Evolutionary conservation across 1,284 basidiomycete species (phyloP), one percentile per base, ranked within the genome.

Genomic region (Melanopsichium pennsylvanicum): DNA sequence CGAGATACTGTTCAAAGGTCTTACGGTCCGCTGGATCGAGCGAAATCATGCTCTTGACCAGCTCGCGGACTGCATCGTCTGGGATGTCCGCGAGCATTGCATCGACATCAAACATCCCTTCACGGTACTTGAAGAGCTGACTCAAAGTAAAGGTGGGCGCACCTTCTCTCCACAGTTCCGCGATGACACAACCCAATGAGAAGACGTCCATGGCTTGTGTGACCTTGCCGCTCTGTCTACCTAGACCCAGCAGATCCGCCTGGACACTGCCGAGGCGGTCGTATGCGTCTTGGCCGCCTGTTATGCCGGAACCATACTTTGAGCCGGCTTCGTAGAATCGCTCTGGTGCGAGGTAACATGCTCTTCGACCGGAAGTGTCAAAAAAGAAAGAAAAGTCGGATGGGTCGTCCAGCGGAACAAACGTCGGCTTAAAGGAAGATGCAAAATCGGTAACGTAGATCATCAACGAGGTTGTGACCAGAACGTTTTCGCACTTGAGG

Each of bases 151-250:
- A 98, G 32, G 96, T 86, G 1, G 92, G 91, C 0, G 91, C 88
- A 0, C 96, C 96, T 79, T 99, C 96, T 35, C 94, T 85, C 84
- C 96, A 98, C 59, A 98, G 86, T 82, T 99, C 96, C 1, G 94
- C 92, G 27, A 98, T 87, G 15, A 97, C 94, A 81, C 95, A 98
- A 26, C 96, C 96, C 0, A 88, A 87, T 60, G 93, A 93, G 79
- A 98, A 99, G 45, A 95, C 91, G 80, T 99, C 96, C 96, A 99
- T 98, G 3, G 91, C 86, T 82, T 99, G 93, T 0, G 92, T 93
- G 19, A 98, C 89, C 70, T 86, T 88, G 5, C 88, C 90, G 61
- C 94, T 89, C 22, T 86, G 81, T 72, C 86, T 85, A 18, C 70
- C 75, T 4, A 76, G 50, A 4, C 76, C 73, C 9, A 77, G 56